Evolutionary conservation across 2,329 filamentous ascomycete genomes (phyloP), one percentile per base, ranked within the genome.

Genomic region (Epicoccum sorghinum): DNA sequence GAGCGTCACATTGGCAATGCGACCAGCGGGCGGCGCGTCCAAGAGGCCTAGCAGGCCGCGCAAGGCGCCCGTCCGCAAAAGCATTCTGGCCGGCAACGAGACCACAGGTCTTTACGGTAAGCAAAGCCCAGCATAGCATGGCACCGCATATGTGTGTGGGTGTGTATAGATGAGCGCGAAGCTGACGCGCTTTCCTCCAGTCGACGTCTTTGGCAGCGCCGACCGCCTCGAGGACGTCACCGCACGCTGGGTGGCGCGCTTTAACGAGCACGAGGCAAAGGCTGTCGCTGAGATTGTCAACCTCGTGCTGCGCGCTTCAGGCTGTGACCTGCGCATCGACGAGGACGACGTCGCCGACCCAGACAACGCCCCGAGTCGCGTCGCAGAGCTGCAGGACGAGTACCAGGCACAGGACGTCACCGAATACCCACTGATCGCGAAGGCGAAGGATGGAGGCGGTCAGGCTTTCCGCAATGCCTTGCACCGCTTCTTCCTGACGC

Each of bases 381-480:
- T 99, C 40, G 81, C 83, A 22, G 93, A 98, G 66, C 81, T 99
- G n/a, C 91, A 97, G 74, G 88, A 90, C 58, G 86, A 93, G 58
- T 96, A 93, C 70, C 89, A 95, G 74, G 86, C 89, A 80, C 84
- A 89, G 82, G 86, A 89, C 71, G 88, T 93, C 44, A 89, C 89
- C 29, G 95, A 98, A 43, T 99, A 99, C 68, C 95, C 95, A 35
- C 83, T 99, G 39, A 89, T 96, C 54, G 89, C 91, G 13, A 93
- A 88, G 75, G 83, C 87, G 35, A 93, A 88, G 76, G 83, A 87
- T 40, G 93, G 89, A 73, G 86, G 86, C 53, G 89, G 86, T 59
- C 85, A 86, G 60, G 85, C 88, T 24, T 97, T 98, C 77, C 89
- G 91, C 60, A 83, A 89, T 35, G 82, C 88, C 41, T 81, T 99